Conservation (phyloP, 768 basidiomycete genomes). For the Amanita rubescens region DNA sequence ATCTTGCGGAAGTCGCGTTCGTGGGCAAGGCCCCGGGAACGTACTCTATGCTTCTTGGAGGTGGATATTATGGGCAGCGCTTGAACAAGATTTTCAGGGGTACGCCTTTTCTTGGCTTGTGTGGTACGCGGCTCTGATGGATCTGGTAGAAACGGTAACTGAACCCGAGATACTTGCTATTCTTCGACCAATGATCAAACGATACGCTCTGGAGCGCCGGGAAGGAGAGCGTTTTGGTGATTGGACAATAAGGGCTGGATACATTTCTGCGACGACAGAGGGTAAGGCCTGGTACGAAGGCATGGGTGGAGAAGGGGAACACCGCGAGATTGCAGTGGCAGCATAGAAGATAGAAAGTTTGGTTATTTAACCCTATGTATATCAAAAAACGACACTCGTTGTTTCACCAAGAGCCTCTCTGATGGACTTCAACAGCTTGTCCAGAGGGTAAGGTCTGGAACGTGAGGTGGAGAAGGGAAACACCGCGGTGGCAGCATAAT, state of each 20-base stretch:
- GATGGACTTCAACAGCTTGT: slow-evolving; percentile 60
- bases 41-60: slow-evolving; percentile 93
- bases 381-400: no score
- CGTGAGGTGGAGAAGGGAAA: no score
- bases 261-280: slow-evolving; percentile 77
- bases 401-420: slow-evolving; percentile 46
- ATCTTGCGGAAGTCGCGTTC: slow-evolving; percentile 92
- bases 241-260: slow-evolving; percentile 87
- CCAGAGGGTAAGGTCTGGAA: no score
- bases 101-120: slow-evolving; percentile 18
- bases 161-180: slow-evolving; percentile 47
- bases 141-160: not conserved
- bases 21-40: slow-evolving; percentile 92
- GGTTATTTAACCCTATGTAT: not conserved
- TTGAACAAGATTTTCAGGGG: slow-evolving; percentile 95
- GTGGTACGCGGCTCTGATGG: not conserved
- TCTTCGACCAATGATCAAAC: slow-evolving; percentile 88
- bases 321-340: not conserved
- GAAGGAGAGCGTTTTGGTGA: slow-evolving; percentile 94
- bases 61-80: slow-evolving; percentile 90
- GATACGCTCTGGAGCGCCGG: slow-evolving; percentile 78
- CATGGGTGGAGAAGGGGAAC: slow-evolving; percentile 70
- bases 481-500: no score
- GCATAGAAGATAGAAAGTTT: no score
- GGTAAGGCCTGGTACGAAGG: slow-evolving; percentile 85